phyloP scores from a whole-genome alignment of 2,329 filamentous ascomycete species.

The Plectosphaerella plurivora region DNA sequence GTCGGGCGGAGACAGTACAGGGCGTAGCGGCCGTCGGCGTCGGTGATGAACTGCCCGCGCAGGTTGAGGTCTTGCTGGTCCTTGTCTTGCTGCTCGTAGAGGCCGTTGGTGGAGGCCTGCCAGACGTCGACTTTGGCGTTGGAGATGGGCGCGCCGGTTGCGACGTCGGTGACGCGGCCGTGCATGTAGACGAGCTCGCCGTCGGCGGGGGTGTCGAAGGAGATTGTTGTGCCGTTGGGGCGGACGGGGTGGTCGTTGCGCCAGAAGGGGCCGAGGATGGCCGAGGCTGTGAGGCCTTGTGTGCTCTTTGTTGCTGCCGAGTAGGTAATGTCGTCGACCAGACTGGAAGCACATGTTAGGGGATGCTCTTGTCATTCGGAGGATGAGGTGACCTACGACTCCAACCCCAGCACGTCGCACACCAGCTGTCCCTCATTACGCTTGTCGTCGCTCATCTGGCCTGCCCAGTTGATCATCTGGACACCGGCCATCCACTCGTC shows the following conservation, averaged over 20 bases:
- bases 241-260: conserved; percentile 65
- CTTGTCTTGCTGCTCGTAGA: conserved; percentile 63
- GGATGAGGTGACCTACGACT: conserved; percentile 44
- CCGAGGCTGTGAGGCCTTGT: conserved; percentile 28
- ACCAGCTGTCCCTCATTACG: conserved; percentile 72
- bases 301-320: not conserved
- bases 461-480: conserved; percentile 52
- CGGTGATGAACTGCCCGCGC: conserved; percentile 61
- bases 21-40: conserved; percentile 55
- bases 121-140: conserved; percentile 70
- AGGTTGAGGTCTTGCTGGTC: conserved; percentile 59
- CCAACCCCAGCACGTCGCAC: conserved; percentile 69
- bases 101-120: conserved; percentile 71
- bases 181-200: conserved; percentile 59
- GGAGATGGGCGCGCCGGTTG: conserved; percentile 59
- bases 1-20: conserved; percentile 53
- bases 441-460: conserved; percentile 63
- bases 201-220: conserved; percentile 43
- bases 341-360: conserved; percentile 22
- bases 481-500: conserved; percentile 76
- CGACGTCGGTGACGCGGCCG: conserved; percentile 50
- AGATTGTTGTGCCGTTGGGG: conserved; percentile 66
- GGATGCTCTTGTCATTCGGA: not conserved
- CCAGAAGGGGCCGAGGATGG: conserved; percentile 85
- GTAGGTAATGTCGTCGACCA: conserved; percentile 67